Percentiles rank a stretch among this genome's conserved stretches.
These are phyloP conservation scores for Exsudoporus floridanus DNA, from an alignment of 1,284 basidiomycete species.

Conservation along the genomic window DNA sequence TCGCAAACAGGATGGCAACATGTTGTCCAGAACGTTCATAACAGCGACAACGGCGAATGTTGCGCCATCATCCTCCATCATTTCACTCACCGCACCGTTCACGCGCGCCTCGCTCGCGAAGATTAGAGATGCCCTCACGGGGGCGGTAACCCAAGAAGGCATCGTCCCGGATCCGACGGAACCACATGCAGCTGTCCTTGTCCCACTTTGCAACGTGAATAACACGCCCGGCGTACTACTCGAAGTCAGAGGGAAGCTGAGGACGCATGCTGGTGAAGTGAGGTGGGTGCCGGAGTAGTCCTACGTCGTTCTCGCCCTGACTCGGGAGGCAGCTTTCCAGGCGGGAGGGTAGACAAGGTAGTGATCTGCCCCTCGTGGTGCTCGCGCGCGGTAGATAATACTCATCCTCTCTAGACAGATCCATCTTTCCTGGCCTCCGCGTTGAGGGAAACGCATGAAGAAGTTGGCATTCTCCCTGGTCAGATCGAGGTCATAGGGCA, in stretches of 20 bases:
- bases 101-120: slow-evolving; percentile 39
- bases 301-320: background rate
- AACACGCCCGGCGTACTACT: slow-evolving; percentile 64
- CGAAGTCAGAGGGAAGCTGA: slow-evolving; percentile 63
- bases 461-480: slow-evolving; percentile 58
- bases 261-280: slow-evolving; percentile 77
- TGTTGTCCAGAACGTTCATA: slow-evolving; percentile 28
- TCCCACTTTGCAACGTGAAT: slow-evolving; percentile 73
- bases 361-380: slow-evolving; percentile 17
- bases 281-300: slow-evolving; percentile 48
- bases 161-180: slow-evolving; percentile 21
- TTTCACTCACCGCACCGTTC: slow-evolving; percentile 42
- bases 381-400: background rate
- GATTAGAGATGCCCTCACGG: slow-evolving; percentile 43
- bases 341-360: slow-evolving; percentile 69
- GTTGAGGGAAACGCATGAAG: slow-evolving; percentile 72
- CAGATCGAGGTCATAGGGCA: slow-evolving; percentile 66
- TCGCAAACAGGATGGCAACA: slow-evolving; percentile 22
- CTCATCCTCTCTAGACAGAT: slow-evolving; percentile 48
- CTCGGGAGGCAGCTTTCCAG: slow-evolving; percentile 60
- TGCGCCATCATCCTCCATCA: slow-evolving; percentile 15
- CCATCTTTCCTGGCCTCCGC: slow-evolving; percentile 55
- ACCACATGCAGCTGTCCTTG: slow-evolving; percentile 63
- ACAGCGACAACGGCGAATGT: slow-evolving; percentile 9
- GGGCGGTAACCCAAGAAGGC: slow-evolving; percentile 3